phyloP scores from a whole-genome alignment of 2,329 filamentous ascomycete species.

The Alternaria infectoria region DNA sequence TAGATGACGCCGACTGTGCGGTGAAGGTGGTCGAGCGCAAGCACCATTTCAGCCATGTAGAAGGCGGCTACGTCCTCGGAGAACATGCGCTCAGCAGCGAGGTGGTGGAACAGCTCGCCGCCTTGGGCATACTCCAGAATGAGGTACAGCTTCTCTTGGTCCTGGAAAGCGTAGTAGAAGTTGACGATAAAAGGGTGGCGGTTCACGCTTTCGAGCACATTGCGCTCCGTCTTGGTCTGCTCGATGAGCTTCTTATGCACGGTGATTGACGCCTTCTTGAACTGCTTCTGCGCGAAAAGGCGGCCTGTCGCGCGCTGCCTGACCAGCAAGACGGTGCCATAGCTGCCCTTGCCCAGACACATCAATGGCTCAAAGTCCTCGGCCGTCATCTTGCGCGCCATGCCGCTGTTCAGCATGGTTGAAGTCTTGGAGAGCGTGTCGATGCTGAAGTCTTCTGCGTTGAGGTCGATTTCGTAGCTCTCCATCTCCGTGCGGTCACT shows the following conservation, averaged over 20 bases:
- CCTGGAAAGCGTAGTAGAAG: constrained; percentile 97
- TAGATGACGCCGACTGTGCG: constrained; percentile 92
- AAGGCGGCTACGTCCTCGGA: constrained; percentile 87
- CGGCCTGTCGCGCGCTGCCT: constrained; percentile 87
- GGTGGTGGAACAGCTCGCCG: constrained; percentile 94
- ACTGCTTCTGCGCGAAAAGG: constrained; percentile 96
- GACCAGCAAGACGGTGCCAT: constrained; percentile 91
- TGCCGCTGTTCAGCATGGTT: constrained; percentile 52
- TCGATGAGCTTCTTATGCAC: constrained; percentile 96
- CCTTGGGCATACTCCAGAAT: constrained; percentile 98
- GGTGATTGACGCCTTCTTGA: constrained; percentile 93
- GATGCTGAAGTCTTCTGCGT: constrained; percentile 83
- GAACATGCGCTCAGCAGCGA: constrained; percentile 95
- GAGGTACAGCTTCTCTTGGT: constrained; percentile 95
- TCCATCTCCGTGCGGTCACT: constrained; percentile 75
- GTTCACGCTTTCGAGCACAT: constrained; percentile 94
- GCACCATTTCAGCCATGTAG: constrained; percentile 98
- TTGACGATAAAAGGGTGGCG: constrained; percentile 98
- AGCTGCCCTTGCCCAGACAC: constrained; percentile 94
- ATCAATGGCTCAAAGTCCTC: constrained; percentile 89
- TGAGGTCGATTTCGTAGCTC: constrained; percentile 82
- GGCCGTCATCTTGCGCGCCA: constrained; percentile 83
- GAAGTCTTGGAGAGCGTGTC: constrained; percentile 53
- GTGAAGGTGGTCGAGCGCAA: constrained; percentile 93
- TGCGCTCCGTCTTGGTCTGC: constrained; percentile 95